phyloP scores from a whole-genome alignment of 768 basidiomycete species.

The Calocera cornea region DNA sequence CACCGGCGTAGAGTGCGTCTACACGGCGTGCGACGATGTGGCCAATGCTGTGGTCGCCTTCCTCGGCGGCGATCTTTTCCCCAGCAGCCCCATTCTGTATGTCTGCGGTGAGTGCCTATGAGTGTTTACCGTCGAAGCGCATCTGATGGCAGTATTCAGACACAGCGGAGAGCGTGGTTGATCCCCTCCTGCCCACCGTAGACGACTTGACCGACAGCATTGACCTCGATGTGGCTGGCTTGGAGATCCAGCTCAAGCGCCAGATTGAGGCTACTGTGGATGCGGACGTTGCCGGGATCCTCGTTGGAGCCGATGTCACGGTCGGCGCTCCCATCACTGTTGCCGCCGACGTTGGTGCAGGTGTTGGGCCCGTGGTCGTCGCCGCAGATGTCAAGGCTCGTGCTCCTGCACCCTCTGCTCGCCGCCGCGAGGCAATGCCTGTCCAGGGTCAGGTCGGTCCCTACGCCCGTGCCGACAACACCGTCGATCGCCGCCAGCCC shows the following conservation, averaged over 20 bases:
- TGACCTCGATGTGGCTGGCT: not conserved
- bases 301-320: not conserved
- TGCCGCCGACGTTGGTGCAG: not conserved
- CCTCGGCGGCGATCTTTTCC: not conserved
- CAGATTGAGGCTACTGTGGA: not conserved
- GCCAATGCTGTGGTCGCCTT: not conserved
- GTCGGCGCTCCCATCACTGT: not conserved
- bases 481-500: not conserved
- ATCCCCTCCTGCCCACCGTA: not conserved
- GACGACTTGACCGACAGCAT: not conserved
- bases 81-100: not conserved
- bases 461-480: not conserved
- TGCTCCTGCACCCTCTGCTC: not conserved
- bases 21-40: slow-evolving; percentile 3
- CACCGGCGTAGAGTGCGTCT: not conserved
- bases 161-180: not conserved
- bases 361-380: not conserved
- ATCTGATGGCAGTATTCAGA: not conserved
- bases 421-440: not conserved
- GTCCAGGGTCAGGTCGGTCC: not conserved
- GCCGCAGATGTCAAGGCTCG: not conserved
- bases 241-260: not conserved
- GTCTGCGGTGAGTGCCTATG: not conserved
- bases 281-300: not conserved
- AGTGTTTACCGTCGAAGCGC: not conserved